Base-by-base conservation (phyloP, 2,329 filamentous ascomycete genomes). In the Pseudogymnoascus sp. region DNA sequence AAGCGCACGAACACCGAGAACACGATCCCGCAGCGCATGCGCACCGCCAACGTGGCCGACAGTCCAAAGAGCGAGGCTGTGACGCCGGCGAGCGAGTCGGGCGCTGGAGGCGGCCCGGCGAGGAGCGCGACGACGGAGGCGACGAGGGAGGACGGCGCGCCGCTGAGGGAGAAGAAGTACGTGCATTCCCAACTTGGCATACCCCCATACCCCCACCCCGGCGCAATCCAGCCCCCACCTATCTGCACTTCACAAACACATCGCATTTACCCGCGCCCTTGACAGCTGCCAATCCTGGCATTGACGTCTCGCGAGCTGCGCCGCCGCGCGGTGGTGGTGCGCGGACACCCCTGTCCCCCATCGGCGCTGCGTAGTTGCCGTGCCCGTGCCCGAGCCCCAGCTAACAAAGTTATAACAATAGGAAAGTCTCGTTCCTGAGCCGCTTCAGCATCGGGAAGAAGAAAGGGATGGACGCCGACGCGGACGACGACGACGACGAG, bases 401-500 rank as follows among this genome's bases (percentile, higher is more conserved):
- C 65, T 67, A 37, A 67, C 56, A 16, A n/a, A 6, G 24, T 21
- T 16, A 38, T 31, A 62, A 63, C 70, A 96, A 89, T 75, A 97
- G 96, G 78, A 88, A 90, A 29, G 85, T 89, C 16, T 96, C 92
- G 13, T 96, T 99, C 73, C 83, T 99, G 29, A 96, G 91, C 74
- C 89, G 92, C 62, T 82, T 88, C 62, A 82, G 81, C 70, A 86
- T 97, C 74, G 82, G 83, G 66, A 82, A 81, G 65, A 92, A 91
- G 78, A 96, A 89, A 76, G 91, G 89, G 72, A 84, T 85, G 65
- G 68, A 71, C 14, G 40, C 67, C 47, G 78, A 82, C 29, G 81
- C 83, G 63, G 79, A 80, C 44, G 73, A 77, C 62, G 80, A 80
- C 61, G 84, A 86, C 68, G 85, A 88, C 75, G 87, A 84, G 70